Conservation (phyloP, 2,329 filamentous ascomycete species). For the Colletotrichum sp. region DNA sequence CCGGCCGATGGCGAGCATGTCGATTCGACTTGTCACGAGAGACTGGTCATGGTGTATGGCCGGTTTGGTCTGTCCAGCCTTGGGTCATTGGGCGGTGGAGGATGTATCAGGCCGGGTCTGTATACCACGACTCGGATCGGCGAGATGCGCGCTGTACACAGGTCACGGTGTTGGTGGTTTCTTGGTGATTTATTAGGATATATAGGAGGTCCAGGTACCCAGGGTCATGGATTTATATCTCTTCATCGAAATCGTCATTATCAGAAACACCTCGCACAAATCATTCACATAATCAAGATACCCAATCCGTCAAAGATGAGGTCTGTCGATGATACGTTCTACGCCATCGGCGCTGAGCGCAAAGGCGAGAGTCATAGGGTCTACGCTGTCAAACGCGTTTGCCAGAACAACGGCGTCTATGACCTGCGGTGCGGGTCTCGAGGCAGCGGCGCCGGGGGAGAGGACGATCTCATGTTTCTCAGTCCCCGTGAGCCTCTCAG, state of each 20-base stretch:
- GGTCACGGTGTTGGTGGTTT: not conserved
- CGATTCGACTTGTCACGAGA: not conserved
- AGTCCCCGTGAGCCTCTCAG: not conserved
- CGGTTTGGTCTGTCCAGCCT: not conserved
- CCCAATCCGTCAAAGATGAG: accelerated
- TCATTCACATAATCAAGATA: not conserved
- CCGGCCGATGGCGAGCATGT: not conserved
- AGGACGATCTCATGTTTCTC: not conserved
- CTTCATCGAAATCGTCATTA: not conserved
- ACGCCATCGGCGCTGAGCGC: not conserved
- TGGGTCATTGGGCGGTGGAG: not conserved
- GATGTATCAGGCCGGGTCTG: not conserved
- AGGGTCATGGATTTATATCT: not conserved
- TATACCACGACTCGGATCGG: not conserved
- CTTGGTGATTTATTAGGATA: not conserved
- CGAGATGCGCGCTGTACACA: not conserved
- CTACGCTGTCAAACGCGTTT: not conserved
- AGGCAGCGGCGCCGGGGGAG: not conserved
- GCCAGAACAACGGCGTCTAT: not conserved
- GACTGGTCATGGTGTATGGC: not conserved
- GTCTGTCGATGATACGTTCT: not conserved
- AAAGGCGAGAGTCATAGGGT: not conserved
- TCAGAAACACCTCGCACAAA: not conserved
- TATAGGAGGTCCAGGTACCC: not conserved
- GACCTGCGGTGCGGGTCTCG: not conserved